Evolutionary conservation across 2,329 filamentous ascomycete species (phyloP).

Genomic region (Aphanocladium album): DNA sequence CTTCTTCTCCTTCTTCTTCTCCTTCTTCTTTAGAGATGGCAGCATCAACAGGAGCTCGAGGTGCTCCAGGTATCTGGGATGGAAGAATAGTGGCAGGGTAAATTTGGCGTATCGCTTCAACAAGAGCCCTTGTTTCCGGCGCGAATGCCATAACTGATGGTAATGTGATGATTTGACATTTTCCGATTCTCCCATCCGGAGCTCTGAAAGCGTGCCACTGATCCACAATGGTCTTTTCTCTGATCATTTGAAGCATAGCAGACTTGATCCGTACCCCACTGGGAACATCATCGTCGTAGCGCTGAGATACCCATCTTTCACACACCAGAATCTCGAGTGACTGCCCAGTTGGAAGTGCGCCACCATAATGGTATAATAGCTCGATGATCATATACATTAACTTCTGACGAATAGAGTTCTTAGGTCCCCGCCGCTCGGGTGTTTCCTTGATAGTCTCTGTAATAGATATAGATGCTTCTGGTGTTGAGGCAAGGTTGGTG

Average conservation of each 20-base stretch:
- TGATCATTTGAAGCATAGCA: constrained; percentile 34
- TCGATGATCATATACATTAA: constrained; percentile 24
- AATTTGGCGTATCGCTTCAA: constrained; percentile 43
- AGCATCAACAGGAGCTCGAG: constrained; percentile 1
- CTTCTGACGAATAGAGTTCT: neutral
- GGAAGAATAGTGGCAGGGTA: constrained; percentile 29
- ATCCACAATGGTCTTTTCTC: constrained; percentile 31
- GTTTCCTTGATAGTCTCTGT: neutral
- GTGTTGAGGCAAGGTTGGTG: neutral
- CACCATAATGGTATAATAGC: constrained; percentile 29
- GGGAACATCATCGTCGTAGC: constrained; percentile 35
- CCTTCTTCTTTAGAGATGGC: neutral
- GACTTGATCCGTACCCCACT: constrained; percentile 34
- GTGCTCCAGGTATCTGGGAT: neutral
- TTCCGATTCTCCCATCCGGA: constrained; percentile 36
- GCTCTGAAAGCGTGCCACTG: constrained; percentile 41
- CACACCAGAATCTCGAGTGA: constrained; percentile 21
- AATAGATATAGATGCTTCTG: neutral
- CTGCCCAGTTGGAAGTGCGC: constrained; percentile 48
- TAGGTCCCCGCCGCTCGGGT: neutral
- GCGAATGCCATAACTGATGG: constrained; percentile 37
- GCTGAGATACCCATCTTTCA: constrained; percentile 35
- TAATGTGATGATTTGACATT: constrained; percentile 41
- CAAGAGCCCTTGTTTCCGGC: constrained; percentile 36
- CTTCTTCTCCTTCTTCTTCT: constrained; percentile 14